Base-by-base conservation (phyloP, 306 rosid genomes). In the Neltuma alba region DNA sequence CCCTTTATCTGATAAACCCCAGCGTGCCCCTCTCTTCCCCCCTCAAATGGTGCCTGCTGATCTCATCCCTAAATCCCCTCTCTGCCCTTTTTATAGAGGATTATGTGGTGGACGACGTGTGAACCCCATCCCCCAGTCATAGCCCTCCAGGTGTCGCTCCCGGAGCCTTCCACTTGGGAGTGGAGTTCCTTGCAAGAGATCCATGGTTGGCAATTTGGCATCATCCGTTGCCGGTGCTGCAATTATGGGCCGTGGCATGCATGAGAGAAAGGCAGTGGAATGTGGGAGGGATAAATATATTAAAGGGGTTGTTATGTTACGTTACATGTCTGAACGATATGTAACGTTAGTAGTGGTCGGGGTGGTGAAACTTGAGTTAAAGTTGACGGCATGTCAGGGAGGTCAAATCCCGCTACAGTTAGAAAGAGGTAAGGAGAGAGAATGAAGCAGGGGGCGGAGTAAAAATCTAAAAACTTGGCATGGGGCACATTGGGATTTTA, bases 131-230 rank as follows among this genome's bases (percentile, higher is more conserved):
- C 65, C 34, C 88, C 86, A 84, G 27, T 90, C 83, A 81, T 37
- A 48, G 14, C 36, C 0, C 45, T 47, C 86, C 84, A 74, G 34
- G 36, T 87, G 79, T 83, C 64, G 30, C 4, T 4, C 30, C 44
- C 14, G 10, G 0, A 45, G 0, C 38, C 0, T 44, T 50, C 83
- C 82, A 65, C 33, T 36, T 87, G 79, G 13, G 76, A 83, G 54
- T 82, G 74, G 85, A 90, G 89, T 84, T 76, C 80, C 85, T 87
- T 82, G 3, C 78, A 85, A 85, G 91, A 82, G 84, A 87, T 57
- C 63, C 63, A 28, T 57, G 63, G 63, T 57, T 83, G 80, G 75
- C 63, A 57, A 57, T 25, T 76, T 85, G 75, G 21, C 65, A 79
- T 34, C 52, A 42, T 70, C 34, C 21, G 11, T 65, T 20, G 30